phyloP scores from a whole-genome alignment of 140 eudicot genomes.

The Bidens hawaiensis region DNA sequence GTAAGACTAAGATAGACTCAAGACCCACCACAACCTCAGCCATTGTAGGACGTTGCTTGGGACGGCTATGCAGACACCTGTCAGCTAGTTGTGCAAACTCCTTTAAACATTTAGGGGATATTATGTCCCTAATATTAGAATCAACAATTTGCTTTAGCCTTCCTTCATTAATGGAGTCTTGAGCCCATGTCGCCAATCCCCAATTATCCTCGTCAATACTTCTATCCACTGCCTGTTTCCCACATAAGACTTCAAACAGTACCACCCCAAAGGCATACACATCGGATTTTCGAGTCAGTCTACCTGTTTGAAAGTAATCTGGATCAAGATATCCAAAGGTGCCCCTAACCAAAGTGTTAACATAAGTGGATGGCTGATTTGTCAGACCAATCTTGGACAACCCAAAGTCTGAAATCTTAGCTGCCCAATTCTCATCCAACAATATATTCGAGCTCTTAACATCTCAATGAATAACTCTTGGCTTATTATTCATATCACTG shows the following conservation, averaged over 20 bases:
- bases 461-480: conserved; percentile 15
- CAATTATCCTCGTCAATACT: conserved; percentile 16
- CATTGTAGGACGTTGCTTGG: conserved; percentile 20
- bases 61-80: conserved; percentile 16
- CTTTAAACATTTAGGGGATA: conserved; percentile 18
- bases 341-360: conserved; percentile 16
- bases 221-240: conserved; percentile 18
- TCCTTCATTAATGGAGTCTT: background rate
- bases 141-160: conserved; percentile 11
- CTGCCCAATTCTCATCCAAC: conserved; percentile 18
- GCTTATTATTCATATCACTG: background rate
- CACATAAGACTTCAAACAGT: conserved; percentile 27
- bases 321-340: conserved; percentile 17
- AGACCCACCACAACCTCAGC: conserved; percentile 29
- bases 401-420: conserved; percentile 31
- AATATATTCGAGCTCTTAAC: conserved; percentile 27
- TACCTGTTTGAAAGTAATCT: too few species aligned
- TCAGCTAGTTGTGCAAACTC: conserved; percentile 18
- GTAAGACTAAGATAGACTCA: conserved; percentile 21
- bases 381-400: conserved; percentile 10
- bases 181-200: conserved; percentile 14
- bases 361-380: background rate
- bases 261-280: conserved; percentile 36
- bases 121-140: background rate
- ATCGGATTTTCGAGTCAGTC: conserved; percentile 26